Evolutionary conservation across 345 rosid genomes (phyloP), one percentile per base, ranked within the genome.

Genomic region (Eucalyptus erythrocorys): DNA sequence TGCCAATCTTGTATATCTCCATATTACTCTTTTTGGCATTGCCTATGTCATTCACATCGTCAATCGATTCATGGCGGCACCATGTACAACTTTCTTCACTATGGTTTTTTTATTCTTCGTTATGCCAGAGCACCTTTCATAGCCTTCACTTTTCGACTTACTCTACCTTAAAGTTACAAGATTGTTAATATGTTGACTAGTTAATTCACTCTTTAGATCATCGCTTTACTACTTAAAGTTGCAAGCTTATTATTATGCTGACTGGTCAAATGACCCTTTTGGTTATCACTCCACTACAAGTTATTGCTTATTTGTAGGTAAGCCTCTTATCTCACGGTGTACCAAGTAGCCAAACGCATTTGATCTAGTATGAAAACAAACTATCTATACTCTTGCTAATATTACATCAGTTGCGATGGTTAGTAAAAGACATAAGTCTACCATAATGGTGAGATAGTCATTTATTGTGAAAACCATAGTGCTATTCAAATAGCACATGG

Each of bases 11-110:
- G 68, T 61, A 61, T 27, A n/a, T 59, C 66, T 26, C 15, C 4
- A 7, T 26, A 59, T 59, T 5, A 59, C 66, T 27, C 7, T 0
- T 59, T 14, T 26, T 26, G n/a, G 30, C 34, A n/a, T 64, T 1
- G 3, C 76, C 37, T 2, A n/a, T n/a, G 5, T 64, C 1, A 8
- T 64, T 16, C 16, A 64, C 19, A 13, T 64, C 8, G 0, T 14
- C 19, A n/a, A 4, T 64, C 9, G 3, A 15, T n/a, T 61, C 16
- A 27, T 30, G 34, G 13, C 3, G 3, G 5, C 71, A 64, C 5
- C 37, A 64, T 14, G 34, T 3, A 64, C 37, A 64, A 64, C 76
- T 64, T 32, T 7, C 37, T 64, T 64, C 5, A 4, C 19, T 14
- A 15, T 7, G 14, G 10, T 64, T 64, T 64, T 8, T 64, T 4